phyloP scores from a whole-genome alignment of 1,284 basidiomycete species.

The Sporisorium graminicola region DNA sequence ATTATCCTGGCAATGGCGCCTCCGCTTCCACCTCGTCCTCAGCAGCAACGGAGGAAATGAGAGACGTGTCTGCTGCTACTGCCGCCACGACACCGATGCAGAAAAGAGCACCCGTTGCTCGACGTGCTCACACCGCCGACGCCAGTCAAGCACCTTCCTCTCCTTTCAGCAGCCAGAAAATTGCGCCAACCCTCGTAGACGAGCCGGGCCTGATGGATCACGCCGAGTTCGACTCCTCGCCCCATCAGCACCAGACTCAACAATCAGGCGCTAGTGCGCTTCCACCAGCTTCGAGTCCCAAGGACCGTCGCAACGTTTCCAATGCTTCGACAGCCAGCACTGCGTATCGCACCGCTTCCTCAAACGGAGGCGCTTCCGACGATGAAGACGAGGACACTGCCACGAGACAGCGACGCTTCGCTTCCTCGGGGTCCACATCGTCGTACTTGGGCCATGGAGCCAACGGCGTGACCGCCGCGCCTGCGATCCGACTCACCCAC shows the following conservation, averaged over 20 bases:
- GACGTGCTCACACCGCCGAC: conserved; percentile 44
- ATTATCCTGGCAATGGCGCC: conserved; percentile 8
- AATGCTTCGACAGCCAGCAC: conserved; percentile 48
- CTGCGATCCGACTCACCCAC: conserved; percentile 49
- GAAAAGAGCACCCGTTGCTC: conserved; percentile 39
- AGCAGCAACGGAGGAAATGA: neutral
- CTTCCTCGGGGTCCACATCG: conserved; percentile 26
- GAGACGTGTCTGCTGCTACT: neutral
- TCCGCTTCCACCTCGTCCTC: neutral
- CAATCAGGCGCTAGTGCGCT: conserved; percentile 1
- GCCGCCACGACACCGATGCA: conserved; percentile 8
- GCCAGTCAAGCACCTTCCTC: conserved; percentile 3
- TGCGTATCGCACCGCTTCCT: conserved; percentile 48
- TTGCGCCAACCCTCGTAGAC: conserved; percentile 14
- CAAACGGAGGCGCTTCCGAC: conserved; percentile 25
- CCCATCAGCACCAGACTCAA: conserved; percentile 16
- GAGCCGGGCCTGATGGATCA: conserved; percentile 17
- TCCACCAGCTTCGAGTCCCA: conserved; percentile 10
- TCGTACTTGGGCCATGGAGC: conserved; percentile 16
- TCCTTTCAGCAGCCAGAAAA: neutral
- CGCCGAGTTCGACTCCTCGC: neutral
- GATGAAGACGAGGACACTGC: conserved; percentile 25
- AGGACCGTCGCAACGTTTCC: conserved; percentile 39
- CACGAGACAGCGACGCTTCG: conserved; percentile 22
- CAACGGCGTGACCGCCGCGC: conserved; percentile 16